Base-by-base conservation (phyloP, 805 yeast genomes). In the Kodamaea nitidulidarum region DNA sequence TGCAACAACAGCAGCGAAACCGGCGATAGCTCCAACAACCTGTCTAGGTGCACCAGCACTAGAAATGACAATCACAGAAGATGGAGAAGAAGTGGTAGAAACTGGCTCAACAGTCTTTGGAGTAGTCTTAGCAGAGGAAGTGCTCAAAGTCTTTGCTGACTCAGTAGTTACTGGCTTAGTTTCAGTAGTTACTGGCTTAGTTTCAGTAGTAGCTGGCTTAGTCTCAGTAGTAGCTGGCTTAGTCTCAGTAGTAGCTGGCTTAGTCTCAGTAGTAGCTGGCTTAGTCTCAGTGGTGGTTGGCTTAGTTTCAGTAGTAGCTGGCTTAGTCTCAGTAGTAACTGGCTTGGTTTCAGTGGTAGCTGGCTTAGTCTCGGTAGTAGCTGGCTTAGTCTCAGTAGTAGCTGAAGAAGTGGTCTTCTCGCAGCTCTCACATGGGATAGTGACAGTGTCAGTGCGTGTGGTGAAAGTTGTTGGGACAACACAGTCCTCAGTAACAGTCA, bases 401-500 rank as follows among this genome's bases (percentile, higher is more conserved):
- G 12, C 16, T 7, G 27, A 4, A 25, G 12, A 9, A n/a, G 31
- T 28, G 7, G 24, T 12, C 22, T 31, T 31, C 4, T 8, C 12
- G 14, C 34, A 31, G 6, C 15, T 17, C 15, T 31, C 24, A 16
- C 34, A 31, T 11, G 21, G 15, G 7, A 25, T 10, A 9, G 27
- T 25, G 12, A 10, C 27, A 10, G 27, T 27, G 16, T 6, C 16
- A 14, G 35, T 32, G 20, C 14, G 6, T 15, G 35, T 32, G 35
- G 35, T 21, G 35, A 20, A 16, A 25, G 35, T 34, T 11, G 42
- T 33, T 34, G 42, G 42, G 32, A 39, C 21, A 8, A 39, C 38
- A 34, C 42, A 39, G 14, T 29, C 35, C 63, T 27, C 68, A 28
- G 65, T 50, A 31, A 64, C 52, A 16, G 66, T 61, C 26, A 63